A percentile compares a stretch with the other conserved stretches of the same genome.
Conservation (phyloP, 352 stramenopile species). For the Globisporangium megalacanthum region DNA sequence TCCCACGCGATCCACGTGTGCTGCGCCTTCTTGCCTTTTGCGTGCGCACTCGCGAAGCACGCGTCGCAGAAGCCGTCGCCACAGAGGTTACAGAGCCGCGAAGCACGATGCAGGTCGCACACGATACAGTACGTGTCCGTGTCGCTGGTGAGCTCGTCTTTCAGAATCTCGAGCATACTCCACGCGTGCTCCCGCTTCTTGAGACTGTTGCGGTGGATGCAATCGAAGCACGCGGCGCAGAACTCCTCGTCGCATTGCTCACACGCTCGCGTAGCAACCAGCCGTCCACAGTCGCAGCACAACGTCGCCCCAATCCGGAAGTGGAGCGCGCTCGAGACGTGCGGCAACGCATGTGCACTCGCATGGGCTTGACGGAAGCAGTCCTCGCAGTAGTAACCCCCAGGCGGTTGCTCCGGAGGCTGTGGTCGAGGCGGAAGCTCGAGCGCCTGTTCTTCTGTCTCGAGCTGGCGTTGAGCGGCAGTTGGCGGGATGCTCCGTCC, state of each 20-base stretch:
- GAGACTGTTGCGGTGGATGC: conserved; percentile 22
- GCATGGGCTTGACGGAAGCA: conserved; percentile 48
- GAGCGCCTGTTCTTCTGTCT: neutral
- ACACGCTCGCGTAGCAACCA: conserved; percentile 41
- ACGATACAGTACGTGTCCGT: conserved; percentile 64
- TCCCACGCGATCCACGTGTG: conserved; percentile 64
- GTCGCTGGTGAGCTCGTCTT: conserved; percentile 40
- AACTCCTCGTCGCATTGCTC: conserved; percentile 61
- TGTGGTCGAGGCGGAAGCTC: neutral
- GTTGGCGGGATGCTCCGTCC: no score
- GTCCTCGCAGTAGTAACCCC: conserved; percentile 60
- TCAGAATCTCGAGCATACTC: conserved; percentile 41
- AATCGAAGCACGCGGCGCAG: conserved; percentile 45
- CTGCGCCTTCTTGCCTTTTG: conserved; percentile 47
- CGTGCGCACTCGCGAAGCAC: conserved; percentile 48
- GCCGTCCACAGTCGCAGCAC: conserved; percentile 43
- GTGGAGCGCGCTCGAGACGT: conserved; percentile 37
- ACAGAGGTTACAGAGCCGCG: conserved; percentile 67
- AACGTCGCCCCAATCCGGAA: conserved; percentile 45
- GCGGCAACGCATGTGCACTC: conserved; percentile 34
- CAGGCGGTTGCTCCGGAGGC: conserved; percentile 3
- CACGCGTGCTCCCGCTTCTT: conserved; percentile 36
- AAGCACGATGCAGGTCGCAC: conserved; percentile 44
- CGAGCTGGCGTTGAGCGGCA: neutral
- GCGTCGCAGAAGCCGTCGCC: conserved; percentile 66